phyloP scores from a whole-genome alignment of 1,139 yeast species.

The Scheffersomyces cryptocercus region DNA sequence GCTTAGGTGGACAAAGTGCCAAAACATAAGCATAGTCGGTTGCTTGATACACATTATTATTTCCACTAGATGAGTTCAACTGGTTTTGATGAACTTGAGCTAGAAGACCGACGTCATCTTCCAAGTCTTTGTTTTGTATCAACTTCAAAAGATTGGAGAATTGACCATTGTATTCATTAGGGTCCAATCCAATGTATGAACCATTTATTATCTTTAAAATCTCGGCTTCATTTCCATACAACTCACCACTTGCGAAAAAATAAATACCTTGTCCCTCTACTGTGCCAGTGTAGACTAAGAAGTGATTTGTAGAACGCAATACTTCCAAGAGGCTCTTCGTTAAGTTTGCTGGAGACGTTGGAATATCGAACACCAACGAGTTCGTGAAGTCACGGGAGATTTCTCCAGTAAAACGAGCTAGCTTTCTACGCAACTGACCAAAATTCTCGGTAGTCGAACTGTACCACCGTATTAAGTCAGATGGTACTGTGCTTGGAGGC shows the following conservation, averaged over 20 bases:
- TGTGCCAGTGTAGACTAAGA: conserved; percentile 73
- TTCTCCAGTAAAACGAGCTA: conserved; percentile 73
- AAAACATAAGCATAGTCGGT: conserved; percentile 60
- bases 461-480: conserved; percentile 78
- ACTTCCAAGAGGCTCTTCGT: conserved; percentile 56
- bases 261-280: conserved; percentile 76
- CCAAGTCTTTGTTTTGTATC: conserved; percentile 8
- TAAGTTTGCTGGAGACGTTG: conserved; percentile 48
- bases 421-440: conserved; percentile 81
- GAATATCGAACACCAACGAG: conserved; percentile 65
- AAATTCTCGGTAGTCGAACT: conserved; percentile 81
- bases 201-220: conserved; percentile 47
- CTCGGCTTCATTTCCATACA: conserved; percentile 46
- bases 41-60: no score
- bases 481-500: conserved; percentile 48
- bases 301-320: conserved; percentile 68
- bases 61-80: conserved; percentile 18
- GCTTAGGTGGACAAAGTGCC: conserved; percentile 78
- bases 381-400: conserved; percentile 76
- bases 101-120: conserved; percentile 5
- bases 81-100: conserved; percentile 23
- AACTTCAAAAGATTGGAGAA: conserved; percentile 33
- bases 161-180: conserved; percentile 25
- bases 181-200: conserved; percentile 42
- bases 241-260: conserved; percentile 65